Conservation (phyloP, 2,329 filamentous ascomycete genomes). For the Botrytis deweyae region DNA sequence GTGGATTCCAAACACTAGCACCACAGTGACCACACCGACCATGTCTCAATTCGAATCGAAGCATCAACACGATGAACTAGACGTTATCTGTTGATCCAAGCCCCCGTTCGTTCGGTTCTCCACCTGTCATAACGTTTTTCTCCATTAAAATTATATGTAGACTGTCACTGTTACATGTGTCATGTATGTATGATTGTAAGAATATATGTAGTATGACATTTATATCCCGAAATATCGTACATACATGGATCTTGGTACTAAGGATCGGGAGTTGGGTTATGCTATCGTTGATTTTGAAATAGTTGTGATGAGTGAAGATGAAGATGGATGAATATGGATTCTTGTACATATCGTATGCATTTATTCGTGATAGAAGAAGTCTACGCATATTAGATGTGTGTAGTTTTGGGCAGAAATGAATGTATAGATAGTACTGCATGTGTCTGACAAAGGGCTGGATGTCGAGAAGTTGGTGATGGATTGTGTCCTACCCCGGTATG, state of each 20-base stretch:
- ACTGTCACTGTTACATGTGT: neutral
- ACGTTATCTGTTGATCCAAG: neutral
- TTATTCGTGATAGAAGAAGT: neutral
- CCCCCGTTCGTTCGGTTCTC: neutral
- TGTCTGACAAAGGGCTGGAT: neutral
- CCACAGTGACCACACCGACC: neutral
- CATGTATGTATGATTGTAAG: neutral
- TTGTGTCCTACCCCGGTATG: neutral
- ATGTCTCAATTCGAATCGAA: neutral
- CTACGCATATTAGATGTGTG: neutral
- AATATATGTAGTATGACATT: constrained; percentile 3
- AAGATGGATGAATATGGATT: neutral
- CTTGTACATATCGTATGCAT: neutral
- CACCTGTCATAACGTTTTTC: neutral
- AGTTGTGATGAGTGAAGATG: neutral
- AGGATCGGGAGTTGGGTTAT: neutral
- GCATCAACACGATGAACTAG: neutral
- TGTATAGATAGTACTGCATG: neutral
- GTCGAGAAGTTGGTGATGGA: neutral
- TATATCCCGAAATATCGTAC: neutral
- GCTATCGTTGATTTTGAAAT: neutral
- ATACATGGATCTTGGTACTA: neutral
- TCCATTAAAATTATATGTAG: neutral
- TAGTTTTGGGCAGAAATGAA: neutral
- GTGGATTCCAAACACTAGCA: neutral